Evolutionary conservation across 306 rosid genomes (phyloP).

Genomic region (Alnus rubra): DNA sequence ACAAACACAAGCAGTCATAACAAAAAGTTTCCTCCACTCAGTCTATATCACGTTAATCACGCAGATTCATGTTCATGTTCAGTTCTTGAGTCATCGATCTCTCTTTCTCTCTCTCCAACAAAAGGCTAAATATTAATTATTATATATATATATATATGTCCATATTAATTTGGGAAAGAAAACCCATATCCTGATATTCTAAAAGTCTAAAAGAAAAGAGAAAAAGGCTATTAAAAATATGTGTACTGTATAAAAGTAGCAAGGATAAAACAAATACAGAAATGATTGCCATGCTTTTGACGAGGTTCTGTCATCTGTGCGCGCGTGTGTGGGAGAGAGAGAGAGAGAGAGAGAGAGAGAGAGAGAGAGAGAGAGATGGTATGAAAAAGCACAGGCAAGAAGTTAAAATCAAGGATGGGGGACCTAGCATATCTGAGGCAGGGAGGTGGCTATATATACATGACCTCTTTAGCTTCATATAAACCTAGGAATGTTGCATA

Average conservation of each 20-base stretch:
- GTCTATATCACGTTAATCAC: slow-evolving; percentile 67
- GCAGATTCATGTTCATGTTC: slow-evolving; percentile 43
- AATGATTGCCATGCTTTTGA: slow-evolving; percentile 24
- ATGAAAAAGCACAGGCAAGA: slow-evolving; percentile 15
- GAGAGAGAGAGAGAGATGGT: background rate
- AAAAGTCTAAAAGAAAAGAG: background rate
- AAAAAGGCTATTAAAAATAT: background rate
- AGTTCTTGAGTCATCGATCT: slow-evolving; percentile 10
- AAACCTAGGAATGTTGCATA: slow-evolving; percentile 27
- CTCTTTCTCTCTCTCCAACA: slow-evolving; percentile 24
- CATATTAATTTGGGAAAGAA: background rate
- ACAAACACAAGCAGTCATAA: slow-evolving; percentile 15
- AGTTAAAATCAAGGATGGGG: slow-evolving; percentile 13
- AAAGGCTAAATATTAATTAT: background rate
- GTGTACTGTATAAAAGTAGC: background rate
- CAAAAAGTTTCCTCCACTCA: slow-evolving; percentile 25
- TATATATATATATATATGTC: background rate
- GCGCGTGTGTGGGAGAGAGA: background rate
- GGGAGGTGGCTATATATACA: background rate
- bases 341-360: background rate
- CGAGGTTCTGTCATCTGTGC: background rate
- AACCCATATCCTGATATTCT: background rate
- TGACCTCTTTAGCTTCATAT: background rate
- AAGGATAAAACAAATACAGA: slow-evolving; percentile 4
- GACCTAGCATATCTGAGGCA: background rate